Conservation (phyloP, 108 stramenopile species). For the Nitzschia sp. region DNA sequence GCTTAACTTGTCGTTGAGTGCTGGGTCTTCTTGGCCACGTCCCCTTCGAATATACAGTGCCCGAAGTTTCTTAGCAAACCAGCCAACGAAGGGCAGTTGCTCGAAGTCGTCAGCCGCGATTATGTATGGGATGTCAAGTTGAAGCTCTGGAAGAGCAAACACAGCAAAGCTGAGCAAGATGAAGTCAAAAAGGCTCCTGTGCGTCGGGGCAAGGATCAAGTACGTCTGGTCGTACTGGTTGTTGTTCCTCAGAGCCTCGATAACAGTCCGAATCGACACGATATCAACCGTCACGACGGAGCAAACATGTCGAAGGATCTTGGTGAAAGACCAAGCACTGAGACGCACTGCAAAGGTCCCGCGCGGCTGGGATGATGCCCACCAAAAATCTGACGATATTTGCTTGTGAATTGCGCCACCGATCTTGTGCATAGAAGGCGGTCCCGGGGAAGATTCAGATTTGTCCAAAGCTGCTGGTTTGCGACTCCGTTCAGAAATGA, state of each 20-base stretch:
- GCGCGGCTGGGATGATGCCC: constrained; percentile 79
- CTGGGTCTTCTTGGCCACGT: constrained; percentile 41
- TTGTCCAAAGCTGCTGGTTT: background rate
- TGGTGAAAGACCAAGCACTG: constrained; percentile 56
- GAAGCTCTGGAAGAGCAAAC: constrained; percentile 86
- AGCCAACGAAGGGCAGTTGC: constrained; percentile 71
- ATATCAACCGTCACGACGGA: constrained; percentile 72
- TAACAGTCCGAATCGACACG: constrained; percentile 42
- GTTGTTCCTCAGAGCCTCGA: constrained; percentile 21
- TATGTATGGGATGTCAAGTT: constrained; percentile 71
- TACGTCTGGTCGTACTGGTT: constrained; percentile 13
- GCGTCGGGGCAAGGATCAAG: constrained; percentile 80
- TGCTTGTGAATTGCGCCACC: constrained; percentile 50
- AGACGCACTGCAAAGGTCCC: constrained; percentile 62
- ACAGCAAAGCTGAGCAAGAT: constrained; percentile 72
- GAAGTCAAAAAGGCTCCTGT: constrained; percentile 88
- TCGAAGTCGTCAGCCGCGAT: constrained; percentile 79
- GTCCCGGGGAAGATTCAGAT: background rate
- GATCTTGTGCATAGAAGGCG: constrained; percentile 35
- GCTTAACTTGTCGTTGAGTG: constrained; percentile 19
- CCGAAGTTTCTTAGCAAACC: constrained; percentile 44
- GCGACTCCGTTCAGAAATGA: constrained; percentile 36
- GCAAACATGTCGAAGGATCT: constrained; percentile 56
- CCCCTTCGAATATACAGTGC: constrained; percentile 80
- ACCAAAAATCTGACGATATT: constrained; percentile 49